Evolutionary conservation across 2,329 filamentous ascomycete genomes (phyloP), one percentile per base, ranked within the genome.

Genomic region (Canariomyces notabilis): DNA sequence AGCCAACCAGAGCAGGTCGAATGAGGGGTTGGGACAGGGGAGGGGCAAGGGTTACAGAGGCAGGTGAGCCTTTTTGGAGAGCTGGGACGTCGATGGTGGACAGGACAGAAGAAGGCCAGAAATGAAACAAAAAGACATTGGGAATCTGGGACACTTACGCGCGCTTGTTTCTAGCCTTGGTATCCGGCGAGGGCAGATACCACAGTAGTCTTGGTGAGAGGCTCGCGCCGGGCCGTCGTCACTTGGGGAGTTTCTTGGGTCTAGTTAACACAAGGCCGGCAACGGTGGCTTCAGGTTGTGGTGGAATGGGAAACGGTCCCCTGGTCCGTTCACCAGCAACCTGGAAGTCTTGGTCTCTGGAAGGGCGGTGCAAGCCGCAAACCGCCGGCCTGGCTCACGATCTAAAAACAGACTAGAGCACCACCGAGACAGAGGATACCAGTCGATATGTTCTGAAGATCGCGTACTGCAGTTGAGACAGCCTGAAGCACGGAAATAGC

Each of bases 21-120:
- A 55, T 54, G 54, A 58, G 55, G 57, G 55, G 57, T 57, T 55
- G 52, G 54, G 52, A 33, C 47, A 42, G 37, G 51, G 48, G 46
- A 50, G 48, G 49, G 51, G 49, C 48, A 53, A 55, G 51, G 54
- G 50, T 49, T 51, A 37, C 37, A 32, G 32, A 54, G 50, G 48
- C 44, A 58, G 55, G 51, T 55, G 55, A 55, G 50, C 40, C 42
- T 45, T 57, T 58, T 52, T 22, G 57, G 55, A 53, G 40, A 34
- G 48, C 55, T 57, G 52, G 54, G 54, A 54, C 52, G n/a, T n/a
- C 50, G 37, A 21, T 22, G 45, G 32, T 34, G 29, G 36, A 40
- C 23, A 35, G 37, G 33, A 31, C 19, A 22, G 34, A 33, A 26
- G 20, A 9, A 32, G 32, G 31, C 21, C 37, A 20, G 18, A 42